Evolutionary conservation across 352 stramenopile genomes (phyloP).

Genomic region (Saprolegnia diclina): DNA sequence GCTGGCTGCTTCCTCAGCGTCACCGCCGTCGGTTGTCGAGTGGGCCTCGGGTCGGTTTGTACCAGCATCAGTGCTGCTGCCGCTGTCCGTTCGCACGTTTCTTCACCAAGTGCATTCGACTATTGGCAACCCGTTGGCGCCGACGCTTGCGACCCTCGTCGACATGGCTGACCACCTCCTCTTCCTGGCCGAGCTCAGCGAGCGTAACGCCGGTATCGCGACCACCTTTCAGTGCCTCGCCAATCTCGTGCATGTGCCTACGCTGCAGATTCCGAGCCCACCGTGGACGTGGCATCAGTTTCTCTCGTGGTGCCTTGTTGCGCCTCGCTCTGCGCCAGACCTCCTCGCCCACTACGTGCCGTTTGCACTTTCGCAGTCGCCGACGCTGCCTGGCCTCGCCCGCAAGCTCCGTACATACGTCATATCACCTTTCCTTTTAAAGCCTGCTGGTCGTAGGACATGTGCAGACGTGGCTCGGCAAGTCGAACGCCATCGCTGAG

Average conservation of each 20-base stretch:
- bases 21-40: background rate
- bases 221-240: background rate
- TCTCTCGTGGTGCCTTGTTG: background rate
- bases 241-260: background rate
- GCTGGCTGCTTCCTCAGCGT: background rate
- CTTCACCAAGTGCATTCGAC: background rate
- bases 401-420: background rate
- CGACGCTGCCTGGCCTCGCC: background rate
- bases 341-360: background rate
- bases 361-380: background rate
- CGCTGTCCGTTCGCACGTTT: background rate
- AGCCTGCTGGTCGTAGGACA: background rate
- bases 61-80: background rate
- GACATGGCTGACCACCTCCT: constrained; percentile 4
- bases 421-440: too few species aligned
- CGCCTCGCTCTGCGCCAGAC: background rate
- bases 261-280: background rate
- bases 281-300: background rate
- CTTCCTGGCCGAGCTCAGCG: background rate
- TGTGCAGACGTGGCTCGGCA: background rate
- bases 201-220: background rate
- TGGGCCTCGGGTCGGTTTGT: background rate
- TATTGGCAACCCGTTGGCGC: background rate
- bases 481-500: background rate
- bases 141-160: background rate